A percentile compares a stretch with the other conserved stretches of the same genome.
Evolutionary conservation across 371 early-diverging fungal species (phyloP).

Genomic region (Phascolomyces articulosus): DNA sequence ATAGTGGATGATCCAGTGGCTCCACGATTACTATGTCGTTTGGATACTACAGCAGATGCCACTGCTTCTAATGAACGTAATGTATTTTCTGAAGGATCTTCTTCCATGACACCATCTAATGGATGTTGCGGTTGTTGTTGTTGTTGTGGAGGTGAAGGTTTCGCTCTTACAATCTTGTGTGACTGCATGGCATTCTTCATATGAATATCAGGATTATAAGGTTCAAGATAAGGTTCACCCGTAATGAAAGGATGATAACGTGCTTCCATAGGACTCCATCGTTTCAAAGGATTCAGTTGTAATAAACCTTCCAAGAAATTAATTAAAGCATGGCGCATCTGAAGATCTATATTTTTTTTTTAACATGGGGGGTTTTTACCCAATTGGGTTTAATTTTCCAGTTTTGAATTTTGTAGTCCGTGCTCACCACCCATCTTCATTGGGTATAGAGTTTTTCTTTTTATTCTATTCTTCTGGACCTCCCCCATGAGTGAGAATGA

Average conservation of each 20-base stretch:
- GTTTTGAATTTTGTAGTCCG: slow-evolving; percentile 29
- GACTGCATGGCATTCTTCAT: slow-evolving; percentile 16
- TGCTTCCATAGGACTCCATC: slow-evolving; percentile 96
- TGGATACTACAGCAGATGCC: not conserved
- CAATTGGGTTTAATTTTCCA: slow-evolving; percentile 12
- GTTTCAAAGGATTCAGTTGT: slow-evolving; percentile 86
- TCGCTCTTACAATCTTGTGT: not conserved
- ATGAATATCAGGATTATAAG: slow-evolving; percentile 51
- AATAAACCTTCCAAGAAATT: slow-evolving; percentile 90
- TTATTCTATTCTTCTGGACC: too few species aligned
- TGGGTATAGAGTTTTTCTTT: too few species aligned
- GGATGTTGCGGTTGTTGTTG: not conserved
- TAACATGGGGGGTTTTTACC: not conserved
- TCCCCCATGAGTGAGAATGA: too few species aligned
- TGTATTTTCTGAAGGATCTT: not conserved
- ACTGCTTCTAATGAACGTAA: slow-evolving; percentile 13
- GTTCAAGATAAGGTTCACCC: slow-evolving; percentile 73
- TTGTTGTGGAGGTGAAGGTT: not conserved
- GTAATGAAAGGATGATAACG: slow-evolving; percentile 94
- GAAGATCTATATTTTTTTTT: slow-evolving; percentile 55
- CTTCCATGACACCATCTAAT: not conserved
- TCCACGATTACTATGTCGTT: not conserved
- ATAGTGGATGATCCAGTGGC: not conserved
- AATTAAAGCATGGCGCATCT: slow-evolving; percentile 69
- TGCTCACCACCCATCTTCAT: too few species aligned